These are phyloP conservation scores for Austroboletus olivaceoglutinosus DNA, from an alignment of 1,284 basidiomycete genomes.

Conservation along the genomic window DNA sequence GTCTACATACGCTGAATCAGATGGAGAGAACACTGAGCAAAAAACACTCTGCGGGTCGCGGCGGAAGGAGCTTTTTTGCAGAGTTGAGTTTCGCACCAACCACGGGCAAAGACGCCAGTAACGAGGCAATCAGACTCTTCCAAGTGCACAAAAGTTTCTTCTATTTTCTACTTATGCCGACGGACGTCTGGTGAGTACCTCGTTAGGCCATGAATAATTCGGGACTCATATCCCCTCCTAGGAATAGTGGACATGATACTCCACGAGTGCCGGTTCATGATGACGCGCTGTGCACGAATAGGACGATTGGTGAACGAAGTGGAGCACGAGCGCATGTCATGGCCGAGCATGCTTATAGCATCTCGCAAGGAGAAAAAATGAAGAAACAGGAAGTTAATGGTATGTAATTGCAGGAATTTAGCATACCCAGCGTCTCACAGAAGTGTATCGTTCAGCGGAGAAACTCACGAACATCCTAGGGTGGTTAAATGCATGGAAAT, in stretches of 20 bases:
- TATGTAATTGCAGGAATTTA: not conserved
- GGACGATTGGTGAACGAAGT: too few relatives aligned
- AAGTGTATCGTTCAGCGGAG: not conserved
- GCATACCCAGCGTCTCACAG: not conserved
- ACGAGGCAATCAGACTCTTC: conserved; percentile 2
- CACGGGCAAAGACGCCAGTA: too few relatives aligned
- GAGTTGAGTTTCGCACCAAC: not conserved
- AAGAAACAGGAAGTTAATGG: not conserved
- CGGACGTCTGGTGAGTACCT: not conserved
- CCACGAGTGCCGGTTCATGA: too few relatives aligned
- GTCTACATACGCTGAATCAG: conserved; percentile 1
- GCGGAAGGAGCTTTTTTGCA: not conserved
- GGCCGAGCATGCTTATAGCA: too few relatives aligned
- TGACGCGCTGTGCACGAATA: not conserved
- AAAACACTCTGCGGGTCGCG: not conserved
- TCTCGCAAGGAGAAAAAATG: too few relatives aligned
- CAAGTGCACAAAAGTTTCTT: not conserved
- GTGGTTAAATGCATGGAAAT: conserved; percentile 5
- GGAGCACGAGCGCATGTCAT: too few relatives aligned
- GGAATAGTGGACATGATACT: not conserved
- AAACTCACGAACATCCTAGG: not conserved
- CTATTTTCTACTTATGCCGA: not conserved
- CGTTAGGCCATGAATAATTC: too few relatives aligned
- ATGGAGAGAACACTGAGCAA: conserved; percentile 1
- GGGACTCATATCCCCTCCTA: too few relatives aligned